phyloP scores from a whole-genome alignment of 257 asterid species.

The Ehretia macrophylla region DNA sequence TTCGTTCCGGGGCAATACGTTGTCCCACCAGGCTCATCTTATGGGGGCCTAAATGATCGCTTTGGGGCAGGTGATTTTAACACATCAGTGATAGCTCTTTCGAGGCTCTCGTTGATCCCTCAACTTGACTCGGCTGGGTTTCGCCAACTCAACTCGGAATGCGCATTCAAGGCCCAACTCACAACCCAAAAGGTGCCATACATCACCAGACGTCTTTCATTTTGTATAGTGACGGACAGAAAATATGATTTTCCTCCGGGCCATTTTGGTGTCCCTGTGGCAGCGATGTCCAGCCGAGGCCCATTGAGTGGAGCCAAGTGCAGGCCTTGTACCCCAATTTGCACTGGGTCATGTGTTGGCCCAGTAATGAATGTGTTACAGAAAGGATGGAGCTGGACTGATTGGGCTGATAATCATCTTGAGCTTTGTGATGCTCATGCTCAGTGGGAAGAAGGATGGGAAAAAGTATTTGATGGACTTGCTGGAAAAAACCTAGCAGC shows the following conservation, averaged over 20 bases:
- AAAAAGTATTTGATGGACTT: conserved; percentile 40
- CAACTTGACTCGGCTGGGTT: conserved; percentile 55
- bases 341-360: conserved; percentile 61
- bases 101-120: conserved; percentile 68
- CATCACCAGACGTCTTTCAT: conserved; percentile 47
- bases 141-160: conserved; percentile 74
- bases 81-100: conserved; percentile 77
- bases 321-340: conserved; percentile 71
- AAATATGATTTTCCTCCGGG: conserved; percentile 57
- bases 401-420: conserved; percentile 54
- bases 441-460: conserved; percentile 84
- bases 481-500: conserved; percentile 51
- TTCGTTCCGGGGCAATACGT: conserved; percentile 65
- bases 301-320: conserved; percentile 85
- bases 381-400: conserved; percentile 85
- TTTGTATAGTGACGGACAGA: conserved; percentile 80
- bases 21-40: conserved; percentile 87
- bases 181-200: conserved; percentile 37
- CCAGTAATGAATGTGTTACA: conserved; percentile 46
- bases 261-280: conserved; percentile 73
- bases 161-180: conserved; percentile 81
- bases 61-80: conserved; percentile 79
- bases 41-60: conserved; percentile 83
- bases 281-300: conserved; percentile 69
- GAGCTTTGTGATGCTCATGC: conserved; percentile 75